phyloP scores from a whole-genome alignment of 306 rosid genomes.

The Mimosa pudica region DNA sequence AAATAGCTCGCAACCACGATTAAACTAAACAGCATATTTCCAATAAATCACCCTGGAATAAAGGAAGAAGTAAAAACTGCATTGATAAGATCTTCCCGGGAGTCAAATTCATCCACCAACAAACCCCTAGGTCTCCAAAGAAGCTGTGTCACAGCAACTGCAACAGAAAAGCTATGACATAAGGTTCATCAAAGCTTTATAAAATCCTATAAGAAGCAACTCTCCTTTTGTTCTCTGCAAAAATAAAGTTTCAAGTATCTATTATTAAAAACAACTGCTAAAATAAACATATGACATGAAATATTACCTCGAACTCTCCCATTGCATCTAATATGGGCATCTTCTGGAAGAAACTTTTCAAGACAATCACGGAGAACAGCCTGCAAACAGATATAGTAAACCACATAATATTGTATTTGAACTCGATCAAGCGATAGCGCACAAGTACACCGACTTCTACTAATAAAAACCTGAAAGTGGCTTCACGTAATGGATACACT shows the following conservation, averaged over 20 bases:
- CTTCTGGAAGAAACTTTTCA: slow-evolving; percentile 75
- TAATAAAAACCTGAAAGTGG: neutral
- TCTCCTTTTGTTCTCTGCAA: slow-evolving; percentile 4
- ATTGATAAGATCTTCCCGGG: slow-evolving; percentile 93
- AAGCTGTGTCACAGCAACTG: slow-evolving; percentile 95
- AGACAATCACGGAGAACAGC: slow-evolving; percentile 91
- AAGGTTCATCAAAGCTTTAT: slow-evolving; percentile 17
- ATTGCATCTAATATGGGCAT: slow-evolving; percentile 76
- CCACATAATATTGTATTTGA: slow-evolving; percentile 22
- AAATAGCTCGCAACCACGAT: slow-evolving; percentile 26
- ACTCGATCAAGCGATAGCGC: neutral
- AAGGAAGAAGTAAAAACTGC: slow-evolving; percentile 98
- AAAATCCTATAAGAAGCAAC: slow-evolving; percentile 19
- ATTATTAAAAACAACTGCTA: neutral
- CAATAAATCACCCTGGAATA: slow-evolving; percentile 87
- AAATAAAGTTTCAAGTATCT: neutral
- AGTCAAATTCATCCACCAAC: slow-evolving; percentile 92
- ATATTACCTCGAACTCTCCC: slow-evolving; percentile 89
- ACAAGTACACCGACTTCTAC: slow-evolving; percentile 8
- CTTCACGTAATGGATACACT: slow-evolving; percentile 4
- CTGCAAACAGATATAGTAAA: slow-evolving; percentile 43
- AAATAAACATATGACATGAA: slow-evolving; percentile 24
- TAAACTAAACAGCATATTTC: slow-evolving; percentile 28
- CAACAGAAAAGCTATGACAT: slow-evolving; percentile 29
- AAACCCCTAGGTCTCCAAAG: slow-evolving; percentile 94